A percentile compares a stretch with the other conserved stretches of the same genome.
These are phyloP conservation scores for Linnemannia elongata DNA, from an alignment of 192 early-diverging fungal species.

Conservation along the genomic window DNA sequence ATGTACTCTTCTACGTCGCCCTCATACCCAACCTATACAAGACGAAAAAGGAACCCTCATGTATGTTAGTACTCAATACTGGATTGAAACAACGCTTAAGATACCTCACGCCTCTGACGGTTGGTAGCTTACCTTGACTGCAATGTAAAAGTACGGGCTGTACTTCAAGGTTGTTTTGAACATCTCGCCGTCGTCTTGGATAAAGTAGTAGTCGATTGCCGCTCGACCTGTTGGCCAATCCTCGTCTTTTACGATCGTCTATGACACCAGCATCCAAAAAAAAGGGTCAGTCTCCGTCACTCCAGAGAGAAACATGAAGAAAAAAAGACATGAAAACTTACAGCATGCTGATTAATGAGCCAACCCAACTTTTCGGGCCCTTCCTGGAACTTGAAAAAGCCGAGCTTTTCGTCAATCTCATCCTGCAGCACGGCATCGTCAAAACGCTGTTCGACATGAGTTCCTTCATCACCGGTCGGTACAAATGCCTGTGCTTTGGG, in stretches of 20 bases:
- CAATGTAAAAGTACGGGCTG: conserved; percentile 92
- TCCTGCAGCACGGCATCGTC: conserved; percentile 53
- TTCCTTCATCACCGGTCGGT: conserved; percentile 48
- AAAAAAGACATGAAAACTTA: conserved; percentile 49
- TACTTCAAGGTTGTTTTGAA: conserved; percentile 92
- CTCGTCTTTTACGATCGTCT: conserved; percentile 75
- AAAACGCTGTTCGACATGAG: conserved; percentile 50
- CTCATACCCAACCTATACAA: conserved; percentile 74
- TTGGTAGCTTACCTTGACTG: conserved; percentile 73
- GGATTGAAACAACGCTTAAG: not conserved
- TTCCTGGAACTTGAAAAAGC: conserved; percentile 78
- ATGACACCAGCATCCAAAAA: not conserved
- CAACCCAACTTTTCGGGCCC: conserved; percentile 86
- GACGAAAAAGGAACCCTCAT: not conserved
- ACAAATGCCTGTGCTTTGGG: conserved; percentile 43
- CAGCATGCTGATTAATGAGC: conserved; percentile 96
- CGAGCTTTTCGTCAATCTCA: conserved; percentile 72
- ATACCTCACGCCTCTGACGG: not conserved
- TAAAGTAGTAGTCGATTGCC: conserved; percentile 93
- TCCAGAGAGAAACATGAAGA: conserved; percentile 1
- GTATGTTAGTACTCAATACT: not conserved
- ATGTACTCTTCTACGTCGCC: conserved; percentile 90
- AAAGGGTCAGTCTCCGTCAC: conserved; percentile 12
- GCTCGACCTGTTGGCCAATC: conserved; percentile 76
- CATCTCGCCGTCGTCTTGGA: conserved; percentile 87